phyloP scores from a whole-genome alignment of 495 filamentous ascomycete genomes.

The Penicillium cosmopolitanum region DNA sequence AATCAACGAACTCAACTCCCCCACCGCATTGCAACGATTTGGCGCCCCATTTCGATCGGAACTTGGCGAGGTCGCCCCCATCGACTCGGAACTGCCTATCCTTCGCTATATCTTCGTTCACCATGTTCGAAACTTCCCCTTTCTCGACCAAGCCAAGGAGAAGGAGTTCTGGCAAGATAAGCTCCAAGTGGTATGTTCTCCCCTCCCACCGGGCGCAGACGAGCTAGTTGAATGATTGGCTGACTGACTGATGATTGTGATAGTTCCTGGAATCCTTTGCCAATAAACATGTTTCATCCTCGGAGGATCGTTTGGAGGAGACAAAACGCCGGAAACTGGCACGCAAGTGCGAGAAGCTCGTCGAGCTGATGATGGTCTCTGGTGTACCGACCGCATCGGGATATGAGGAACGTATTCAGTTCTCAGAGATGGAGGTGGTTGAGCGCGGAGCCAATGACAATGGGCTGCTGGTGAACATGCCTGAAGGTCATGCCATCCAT shows the following conservation, averaged over 20 bases:
- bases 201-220: not conserved
- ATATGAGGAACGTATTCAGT: conserved; percentile 94
- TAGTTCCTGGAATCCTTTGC: conserved; percentile 97
- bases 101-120: conserved; percentile 97
- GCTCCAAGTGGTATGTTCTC: conserved; percentile 78
- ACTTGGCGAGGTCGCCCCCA: conserved; percentile 86
- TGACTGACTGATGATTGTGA: not conserved
- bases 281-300: conserved; percentile 96
- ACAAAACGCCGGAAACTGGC: conserved; percentile 94
- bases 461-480: conserved; percentile 80
- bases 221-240: not conserved
- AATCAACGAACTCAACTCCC: conserved; percentile 88
- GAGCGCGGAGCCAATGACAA: conserved; percentile 90
- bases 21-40: conserved; percentile 92
- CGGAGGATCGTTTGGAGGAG: conserved; percentile 92
- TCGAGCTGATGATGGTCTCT: conserved; percentile 99
- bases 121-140: conserved; percentile 96
- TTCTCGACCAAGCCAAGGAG: conserved; percentile 92
- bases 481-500: conserved; percentile 88
- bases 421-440: conserved; percentile 94
- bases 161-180: conserved; percentile 99
- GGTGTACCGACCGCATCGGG: conserved; percentile 94
- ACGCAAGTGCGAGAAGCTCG: conserved; percentile 88
- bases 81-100: conserved; percentile 93
- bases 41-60: conserved; percentile 93